Conservation (phyloP, 192 early-diverging fungal species). For the Borealophlyctis nickersoniae region DNA sequence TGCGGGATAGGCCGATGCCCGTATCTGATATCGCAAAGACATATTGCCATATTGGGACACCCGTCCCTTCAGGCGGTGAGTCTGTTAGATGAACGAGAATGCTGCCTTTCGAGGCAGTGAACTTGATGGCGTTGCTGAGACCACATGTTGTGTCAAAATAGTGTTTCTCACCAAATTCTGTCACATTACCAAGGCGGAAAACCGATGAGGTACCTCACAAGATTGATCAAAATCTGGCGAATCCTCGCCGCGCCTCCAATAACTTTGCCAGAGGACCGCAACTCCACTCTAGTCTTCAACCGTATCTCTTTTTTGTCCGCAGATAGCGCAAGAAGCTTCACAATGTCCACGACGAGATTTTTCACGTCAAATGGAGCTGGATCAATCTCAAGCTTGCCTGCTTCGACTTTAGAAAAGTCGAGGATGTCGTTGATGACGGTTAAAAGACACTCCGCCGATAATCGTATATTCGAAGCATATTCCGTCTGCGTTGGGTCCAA, state of each 20-base stretch:
- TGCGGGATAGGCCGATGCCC: constrained; percentile 23
- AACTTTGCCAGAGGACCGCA: not conserved
- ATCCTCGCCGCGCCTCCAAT: constrained; percentile 14
- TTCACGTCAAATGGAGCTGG: constrained; percentile 7
- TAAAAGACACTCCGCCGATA: constrained; percentile 16
- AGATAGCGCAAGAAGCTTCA: constrained; percentile 11
- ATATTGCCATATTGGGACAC: too few species aligned
- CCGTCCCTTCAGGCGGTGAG: too few species aligned
- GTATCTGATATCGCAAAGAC: constrained; percentile 18
- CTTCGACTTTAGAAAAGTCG: constrained; percentile 28
- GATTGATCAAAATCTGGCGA: constrained; percentile 17
- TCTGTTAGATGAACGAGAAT: too few species aligned
- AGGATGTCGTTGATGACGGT: constrained; percentile 32
- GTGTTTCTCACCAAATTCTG: too few species aligned
- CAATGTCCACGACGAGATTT: constrained; percentile 5
- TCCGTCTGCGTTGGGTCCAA: constrained; percentile 24
- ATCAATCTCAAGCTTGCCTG: constrained; percentile 26
- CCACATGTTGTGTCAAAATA: too few species aligned
- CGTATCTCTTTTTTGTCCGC: constrained; percentile 6
- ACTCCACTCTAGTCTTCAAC: not conserved
- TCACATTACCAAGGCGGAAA: too few species aligned
- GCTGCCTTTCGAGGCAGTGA: too few species aligned
- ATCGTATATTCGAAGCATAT: constrained; percentile 14
- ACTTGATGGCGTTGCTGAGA: too few species aligned
- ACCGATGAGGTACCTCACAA: too few species aligned